These are phyloP conservation scores for Pseudomonodictys pantanalensis DNA, from an alignment of 495 filamentous ascomycete species.

Conservation along the genomic window DNA sequence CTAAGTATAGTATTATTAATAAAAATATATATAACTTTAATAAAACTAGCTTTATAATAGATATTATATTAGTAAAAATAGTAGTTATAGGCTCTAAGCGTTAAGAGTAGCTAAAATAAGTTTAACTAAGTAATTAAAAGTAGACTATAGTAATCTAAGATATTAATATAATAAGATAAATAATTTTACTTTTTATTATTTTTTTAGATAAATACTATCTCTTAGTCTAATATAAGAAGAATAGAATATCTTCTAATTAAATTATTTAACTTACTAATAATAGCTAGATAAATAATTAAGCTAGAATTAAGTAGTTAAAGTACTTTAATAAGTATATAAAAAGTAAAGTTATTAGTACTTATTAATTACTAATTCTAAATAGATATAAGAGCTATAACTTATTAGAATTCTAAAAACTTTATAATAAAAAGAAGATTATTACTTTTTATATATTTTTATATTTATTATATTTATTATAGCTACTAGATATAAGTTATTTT, in stretches of 20 bases:
- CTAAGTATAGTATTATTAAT: conserved; percentile 44
- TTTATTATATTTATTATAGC: no score
- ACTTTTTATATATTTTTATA: no score
- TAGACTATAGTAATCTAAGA: conserved; percentile 43
- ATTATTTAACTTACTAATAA: conserved; percentile 17
- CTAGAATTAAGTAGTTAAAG: no score
- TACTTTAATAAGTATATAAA: no score
- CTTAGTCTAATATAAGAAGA: conserved; percentile 35
- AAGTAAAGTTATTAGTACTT: no score
- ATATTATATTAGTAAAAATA: conserved; percentile 25
- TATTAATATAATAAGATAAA: conserved; percentile 20
- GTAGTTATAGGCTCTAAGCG: conserved; percentile 29
- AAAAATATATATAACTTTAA: conserved; percentile 51
- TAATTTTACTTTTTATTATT: conserved; percentile 24
- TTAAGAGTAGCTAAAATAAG: conserved; percentile 18
- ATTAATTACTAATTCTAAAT: no score
- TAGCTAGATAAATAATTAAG: conserved; percentile 20
- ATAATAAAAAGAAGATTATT: no score
- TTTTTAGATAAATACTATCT: conserved; percentile 37
- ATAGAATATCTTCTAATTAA: conserved; percentile 32
- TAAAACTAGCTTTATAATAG: conserved; percentile 46
- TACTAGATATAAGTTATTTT: no score
- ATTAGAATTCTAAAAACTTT: no score
- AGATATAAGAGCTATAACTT: no score
- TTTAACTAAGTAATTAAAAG: conserved; percentile 44